Conservation (phyloP, 345 rosid genomes). For the Moricandia arvensis region DNA sequence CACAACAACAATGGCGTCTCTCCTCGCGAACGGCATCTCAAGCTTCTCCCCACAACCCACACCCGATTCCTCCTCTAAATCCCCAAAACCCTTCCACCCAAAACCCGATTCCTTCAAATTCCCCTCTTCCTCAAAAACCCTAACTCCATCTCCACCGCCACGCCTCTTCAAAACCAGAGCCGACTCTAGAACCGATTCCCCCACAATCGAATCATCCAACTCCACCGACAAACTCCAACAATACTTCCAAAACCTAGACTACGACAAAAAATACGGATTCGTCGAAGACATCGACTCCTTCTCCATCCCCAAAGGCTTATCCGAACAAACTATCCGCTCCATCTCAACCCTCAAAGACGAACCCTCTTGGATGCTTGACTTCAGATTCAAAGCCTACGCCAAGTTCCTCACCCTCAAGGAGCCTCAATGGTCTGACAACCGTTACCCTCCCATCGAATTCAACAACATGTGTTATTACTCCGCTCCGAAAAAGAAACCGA, state of each 20-base stretch:
- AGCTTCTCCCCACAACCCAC: conserved; percentile 42
- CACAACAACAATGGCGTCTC: conserved; percentile 48
- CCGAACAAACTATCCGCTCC: conserved; percentile 59
- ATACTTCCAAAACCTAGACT: conserved; percentile 66
- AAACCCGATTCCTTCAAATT: conserved; percentile 43
- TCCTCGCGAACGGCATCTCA: conserved; percentile 46
- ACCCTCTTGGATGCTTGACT: conserved; percentile 19
- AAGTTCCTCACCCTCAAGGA: conserved; percentile 66
- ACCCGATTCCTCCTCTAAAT: conserved; percentile 34
- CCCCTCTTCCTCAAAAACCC: conserved; percentile 15
- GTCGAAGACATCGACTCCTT: conserved; percentile 66
- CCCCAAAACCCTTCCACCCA: conserved; percentile 30
- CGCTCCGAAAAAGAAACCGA: conserved; percentile 84
- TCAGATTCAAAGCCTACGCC: conserved; percentile 64
- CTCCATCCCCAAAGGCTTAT: conserved; percentile 81
- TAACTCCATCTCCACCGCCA: conserved; percentile 11
- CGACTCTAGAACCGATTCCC: conserved; percentile 37
- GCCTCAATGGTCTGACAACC: conserved; percentile 90
- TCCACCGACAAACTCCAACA: conserved; percentile 63
- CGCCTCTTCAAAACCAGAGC: conserved; percentile 46
- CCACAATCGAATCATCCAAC: conserved; percentile 39
- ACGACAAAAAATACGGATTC: conserved; percentile 75
- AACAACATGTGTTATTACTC: conserved; percentile 90
- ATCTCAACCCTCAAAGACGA: conserved; percentile 75
- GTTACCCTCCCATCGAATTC: conserved; percentile 63